Conservation (phyloP, 306 rosid genomes). For the Corylus heterophylla region DNA sequence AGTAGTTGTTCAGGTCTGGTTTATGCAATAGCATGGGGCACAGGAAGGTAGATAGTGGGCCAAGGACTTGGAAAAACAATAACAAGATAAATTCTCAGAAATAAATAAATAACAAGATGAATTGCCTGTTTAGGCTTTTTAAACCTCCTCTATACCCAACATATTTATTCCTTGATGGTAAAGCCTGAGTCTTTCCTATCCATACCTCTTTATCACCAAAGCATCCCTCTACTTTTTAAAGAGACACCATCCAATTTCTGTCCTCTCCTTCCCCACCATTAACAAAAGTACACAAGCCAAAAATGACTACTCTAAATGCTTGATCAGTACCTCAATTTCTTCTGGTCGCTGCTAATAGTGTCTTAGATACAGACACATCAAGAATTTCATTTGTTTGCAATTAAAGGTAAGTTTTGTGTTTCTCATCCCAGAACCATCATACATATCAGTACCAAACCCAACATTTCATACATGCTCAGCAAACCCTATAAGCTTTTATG, state of each 20-base stretch:
- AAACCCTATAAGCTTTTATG: neutral
- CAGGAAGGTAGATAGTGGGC: neutral
- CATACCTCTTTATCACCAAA: neutral
- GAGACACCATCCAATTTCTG: neutral
- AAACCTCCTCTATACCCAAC: neutral
- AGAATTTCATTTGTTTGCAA: neutral
- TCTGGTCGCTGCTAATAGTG: neutral
- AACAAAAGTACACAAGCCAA: neutral
- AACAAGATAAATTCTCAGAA: neutral
- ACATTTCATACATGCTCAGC: neutral
- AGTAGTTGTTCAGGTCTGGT: no score
- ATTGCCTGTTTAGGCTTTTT: neutral
- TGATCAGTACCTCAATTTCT: neutral
- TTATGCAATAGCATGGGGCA: no score
- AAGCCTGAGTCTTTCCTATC: neutral
- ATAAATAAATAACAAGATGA: neutral
- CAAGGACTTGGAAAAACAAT: neutral
- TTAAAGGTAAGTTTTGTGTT: neutral
- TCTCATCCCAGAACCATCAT: neutral
- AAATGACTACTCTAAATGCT: neutral
- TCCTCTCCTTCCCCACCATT: neutral
- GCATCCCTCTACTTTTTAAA: neutral
- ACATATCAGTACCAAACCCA: neutral
- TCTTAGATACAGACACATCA: neutral
- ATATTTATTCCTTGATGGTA: neutral